phyloP scores from a whole-genome alignment of 2,329 filamentous ascomycete species.

The Paracoccidioides brasiliensis region DNA sequence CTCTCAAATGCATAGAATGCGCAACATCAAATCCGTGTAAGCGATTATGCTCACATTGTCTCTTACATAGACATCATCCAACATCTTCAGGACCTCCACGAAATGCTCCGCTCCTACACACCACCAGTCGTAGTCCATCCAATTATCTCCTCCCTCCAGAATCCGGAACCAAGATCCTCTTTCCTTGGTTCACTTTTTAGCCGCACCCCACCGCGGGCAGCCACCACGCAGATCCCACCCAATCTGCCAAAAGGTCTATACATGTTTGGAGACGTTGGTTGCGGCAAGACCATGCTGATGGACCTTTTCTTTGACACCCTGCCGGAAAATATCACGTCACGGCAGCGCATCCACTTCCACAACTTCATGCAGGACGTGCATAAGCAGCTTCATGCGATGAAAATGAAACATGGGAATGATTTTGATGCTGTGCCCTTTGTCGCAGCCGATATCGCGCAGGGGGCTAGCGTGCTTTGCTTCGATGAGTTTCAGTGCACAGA shows the following conservation, averaged over 20 bases:
- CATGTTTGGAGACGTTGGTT: conserved; percentile 91
- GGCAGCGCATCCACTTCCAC: conserved; percentile 94
- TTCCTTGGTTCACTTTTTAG: conserved; percentile 40
- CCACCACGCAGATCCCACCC: conserved; percentile 44
- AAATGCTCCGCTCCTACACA: conserved; percentile 61
- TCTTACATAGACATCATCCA: conserved; percentile 61
- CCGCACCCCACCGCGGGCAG: conserved; percentile 20
- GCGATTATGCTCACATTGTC: conserved; percentile 10
- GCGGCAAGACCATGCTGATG: conserved; percentile 99
- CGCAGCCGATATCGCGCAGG: conserved; percentile 82
- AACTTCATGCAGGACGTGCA: conserved; percentile 99
- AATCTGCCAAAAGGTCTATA: conserved; percentile 79
- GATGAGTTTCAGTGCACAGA: conserved; percentile 99
- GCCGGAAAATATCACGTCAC: conserved; percentile 62
- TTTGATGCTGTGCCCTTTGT: conserved; percentile 85
- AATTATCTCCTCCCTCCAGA: conserved; percentile 53
- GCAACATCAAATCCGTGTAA: background rate
- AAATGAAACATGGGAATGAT: conserved; percentile 77
- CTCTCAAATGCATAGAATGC: background rate
- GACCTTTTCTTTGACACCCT: conserved; percentile 93
- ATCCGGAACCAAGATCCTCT: conserved; percentile 30
- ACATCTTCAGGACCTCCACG: conserved; percentile 75
- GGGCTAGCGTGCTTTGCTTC: conserved; percentile 80
- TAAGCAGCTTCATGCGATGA: conserved; percentile 76
- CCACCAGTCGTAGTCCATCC: conserved; percentile 66